Conservation (phyloP, 345 rosid species). For the Melastoma malabathricum region DNA sequence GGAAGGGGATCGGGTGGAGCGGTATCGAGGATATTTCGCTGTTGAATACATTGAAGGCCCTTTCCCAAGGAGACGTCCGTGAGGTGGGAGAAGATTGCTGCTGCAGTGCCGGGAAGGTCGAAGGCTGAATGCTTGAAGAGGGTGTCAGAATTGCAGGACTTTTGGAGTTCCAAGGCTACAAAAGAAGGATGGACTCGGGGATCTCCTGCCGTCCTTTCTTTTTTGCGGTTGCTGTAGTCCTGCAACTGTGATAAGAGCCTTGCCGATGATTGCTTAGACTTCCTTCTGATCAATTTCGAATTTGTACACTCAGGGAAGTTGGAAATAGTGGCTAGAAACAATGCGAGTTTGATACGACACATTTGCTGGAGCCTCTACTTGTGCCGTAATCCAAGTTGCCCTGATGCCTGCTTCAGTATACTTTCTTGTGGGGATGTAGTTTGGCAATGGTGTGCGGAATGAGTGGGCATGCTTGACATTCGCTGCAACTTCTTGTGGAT, state of each 20-base stretch:
- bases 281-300: too few species aligned
- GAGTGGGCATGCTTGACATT: too few species aligned
- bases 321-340: too few species aligned
- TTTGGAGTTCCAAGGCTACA: constrained; percentile 58
- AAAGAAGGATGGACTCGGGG: constrained; percentile 21
- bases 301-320: too few species aligned
- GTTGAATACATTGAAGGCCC: constrained; percentile 71
- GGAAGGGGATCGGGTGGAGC: constrained; percentile 35
- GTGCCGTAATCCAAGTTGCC: too few species aligned
- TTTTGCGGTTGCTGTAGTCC: not conserved
- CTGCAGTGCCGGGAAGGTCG: constrained; percentile 73
- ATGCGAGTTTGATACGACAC: too few species aligned
- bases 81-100: constrained; percentile 95
- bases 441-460: too few species aligned
- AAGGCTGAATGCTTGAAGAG: constrained; percentile 83
- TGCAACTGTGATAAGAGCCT: not conserved
- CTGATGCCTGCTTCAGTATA: too few species aligned
- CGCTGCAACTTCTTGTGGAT: too few species aligned
- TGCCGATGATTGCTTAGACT: too few species aligned
- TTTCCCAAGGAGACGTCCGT: constrained; percentile 67
- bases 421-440: too few species aligned
- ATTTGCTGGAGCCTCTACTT: too few species aligned
- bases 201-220: not conserved
- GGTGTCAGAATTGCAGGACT: constrained; percentile 61
- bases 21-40: constrained; percentile 70